Evolutionary conservation across 2,329 filamentous ascomycete genomes (phyloP).

Genomic region (Cercospora citrullina): DNA sequence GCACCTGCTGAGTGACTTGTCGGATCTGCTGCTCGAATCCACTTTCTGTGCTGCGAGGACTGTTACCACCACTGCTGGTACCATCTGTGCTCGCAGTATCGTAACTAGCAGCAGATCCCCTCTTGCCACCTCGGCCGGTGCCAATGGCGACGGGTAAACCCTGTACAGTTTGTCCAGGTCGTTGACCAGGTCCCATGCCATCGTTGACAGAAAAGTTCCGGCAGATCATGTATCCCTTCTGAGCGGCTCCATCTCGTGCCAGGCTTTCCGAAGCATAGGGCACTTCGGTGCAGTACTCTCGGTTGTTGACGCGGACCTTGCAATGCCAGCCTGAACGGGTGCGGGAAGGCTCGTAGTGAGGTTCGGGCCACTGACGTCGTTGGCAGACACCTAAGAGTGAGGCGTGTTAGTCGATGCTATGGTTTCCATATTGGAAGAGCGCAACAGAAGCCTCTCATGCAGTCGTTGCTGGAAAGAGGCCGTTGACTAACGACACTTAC

Average conservation of each 20-base stretch:
- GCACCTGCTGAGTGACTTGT: constrained; percentile 28
- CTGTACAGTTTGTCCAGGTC: constrained; percentile 59
- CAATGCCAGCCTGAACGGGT: constrained; percentile 77
- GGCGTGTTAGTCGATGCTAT: constrained; percentile 8
- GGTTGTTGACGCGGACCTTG: constrained; percentile 90
- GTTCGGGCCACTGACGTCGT: constrained; percentile 90
- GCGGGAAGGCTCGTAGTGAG: constrained; percentile 79
- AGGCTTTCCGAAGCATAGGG: constrained; percentile 78
- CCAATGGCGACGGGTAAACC: constrained; percentile 65
- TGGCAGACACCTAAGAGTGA: constrained; percentile 75
- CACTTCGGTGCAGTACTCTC: constrained; percentile 90
- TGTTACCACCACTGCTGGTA: constrained; percentile 54
- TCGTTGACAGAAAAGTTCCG: constrained; percentile 96
- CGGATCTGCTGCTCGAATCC: constrained; percentile 43
- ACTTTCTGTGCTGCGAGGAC: constrained; percentile 52
- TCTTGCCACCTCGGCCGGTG: constrained; percentile 55
- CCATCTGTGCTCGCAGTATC: constrained; percentile 51
- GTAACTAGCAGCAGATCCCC: constrained; percentile 43
- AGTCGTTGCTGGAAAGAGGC: constrained; percentile 9
- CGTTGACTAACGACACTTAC: constrained; percentile 45
- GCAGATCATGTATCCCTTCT: constrained; percentile 96
- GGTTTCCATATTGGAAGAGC: constrained; percentile 24
- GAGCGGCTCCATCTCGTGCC: constrained; percentile 89
- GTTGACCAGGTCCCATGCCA: constrained; percentile 70
- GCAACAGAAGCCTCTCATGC: constrained; percentile 24